Percentiles rank a stretch among this genome's conserved stretches.
Evolutionary conservation across 768 basidiomycete genomes (phyloP).

Genomic region (Crepidotus variabilis): DNA sequence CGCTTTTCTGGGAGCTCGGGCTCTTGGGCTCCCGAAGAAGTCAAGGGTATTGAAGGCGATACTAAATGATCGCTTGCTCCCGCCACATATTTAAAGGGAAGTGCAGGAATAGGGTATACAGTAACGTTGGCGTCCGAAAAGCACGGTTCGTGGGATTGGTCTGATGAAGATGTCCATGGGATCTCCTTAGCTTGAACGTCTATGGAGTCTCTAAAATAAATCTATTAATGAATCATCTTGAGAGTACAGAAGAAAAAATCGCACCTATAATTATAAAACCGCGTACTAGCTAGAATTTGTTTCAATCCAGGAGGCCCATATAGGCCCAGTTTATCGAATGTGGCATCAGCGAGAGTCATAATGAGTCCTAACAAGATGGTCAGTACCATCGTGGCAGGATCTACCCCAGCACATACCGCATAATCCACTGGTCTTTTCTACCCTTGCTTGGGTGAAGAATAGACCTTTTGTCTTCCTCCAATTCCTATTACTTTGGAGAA

Average conservation of each 20-base stretch:
- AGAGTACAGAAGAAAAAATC: conserved; percentile 8
- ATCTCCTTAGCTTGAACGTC: conserved; percentile 43
- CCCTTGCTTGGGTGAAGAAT: conserved; percentile 67
- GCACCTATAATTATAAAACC: conserved; percentile 66
- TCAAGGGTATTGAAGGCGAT: not conserved
- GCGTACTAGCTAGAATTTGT: conserved; percentile 69
- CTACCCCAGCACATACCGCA: conserved; percentile 48
- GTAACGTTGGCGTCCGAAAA: conserved; percentile 62
- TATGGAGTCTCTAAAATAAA: conserved; percentile 43
- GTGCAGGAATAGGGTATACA: conserved; percentile 57
- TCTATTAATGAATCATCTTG: conserved; percentile 3
- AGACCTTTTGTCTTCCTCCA: conserved; percentile 66
- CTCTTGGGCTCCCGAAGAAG: not conserved
- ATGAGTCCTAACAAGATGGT: conserved; percentile 43
- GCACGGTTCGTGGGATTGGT: conserved; percentile 34
- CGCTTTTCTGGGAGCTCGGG: conserved; percentile 33
- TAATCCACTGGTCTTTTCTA: conserved; percentile 66
- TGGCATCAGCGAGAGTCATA: conserved; percentile 78
- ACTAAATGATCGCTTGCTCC: not conserved
- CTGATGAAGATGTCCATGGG: conserved; percentile 20
- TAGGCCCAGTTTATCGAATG: conserved; percentile 52
- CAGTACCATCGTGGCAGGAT: not conserved
- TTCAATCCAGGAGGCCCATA: conserved; percentile 71
- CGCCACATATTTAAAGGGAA: conserved; percentile 12
- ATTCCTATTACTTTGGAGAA: conserved; percentile 61